phyloP scores from a whole-genome alignment of 345 rosid species.

The Populus tremula region DNA sequence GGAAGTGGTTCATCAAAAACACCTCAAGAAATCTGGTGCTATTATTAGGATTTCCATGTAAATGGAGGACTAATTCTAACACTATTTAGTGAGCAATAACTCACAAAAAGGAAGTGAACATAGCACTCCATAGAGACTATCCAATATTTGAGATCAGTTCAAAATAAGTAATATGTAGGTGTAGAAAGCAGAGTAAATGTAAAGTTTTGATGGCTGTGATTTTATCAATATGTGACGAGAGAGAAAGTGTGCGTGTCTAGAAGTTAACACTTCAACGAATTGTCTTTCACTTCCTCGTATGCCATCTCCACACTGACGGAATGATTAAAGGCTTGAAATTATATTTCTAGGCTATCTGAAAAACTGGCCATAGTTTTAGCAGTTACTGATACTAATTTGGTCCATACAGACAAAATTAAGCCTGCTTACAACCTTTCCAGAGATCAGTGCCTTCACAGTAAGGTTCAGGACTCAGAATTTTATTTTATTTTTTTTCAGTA shows the following conservation, averaged over 20 bases:
- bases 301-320: neutral
- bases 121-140: neutral
- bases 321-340: neutral
- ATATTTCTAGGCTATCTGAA: neutral
- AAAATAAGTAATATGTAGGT: neutral
- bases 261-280: neutral
- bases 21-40: neutral
- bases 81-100: neutral
- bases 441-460: neutral
- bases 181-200: neutral
- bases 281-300: neutral
- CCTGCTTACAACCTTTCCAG: neutral
- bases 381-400: neutral
- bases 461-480: neutral
- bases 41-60: neutral
- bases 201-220: neutral
- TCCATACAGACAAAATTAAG: neutral
- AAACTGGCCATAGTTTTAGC: neutral
- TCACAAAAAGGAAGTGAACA: neutral
- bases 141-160: neutral
- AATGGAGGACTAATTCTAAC: neutral
- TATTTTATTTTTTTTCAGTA: neutral
- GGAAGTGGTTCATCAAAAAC: slow-evolving; percentile 9
- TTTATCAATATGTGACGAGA: neutral
- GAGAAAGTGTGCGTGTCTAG: neutral